Evolutionary conservation across 2,329 filamentous ascomycete genomes (phyloP).

Genomic region (Bipolaris zeicola): DNA sequence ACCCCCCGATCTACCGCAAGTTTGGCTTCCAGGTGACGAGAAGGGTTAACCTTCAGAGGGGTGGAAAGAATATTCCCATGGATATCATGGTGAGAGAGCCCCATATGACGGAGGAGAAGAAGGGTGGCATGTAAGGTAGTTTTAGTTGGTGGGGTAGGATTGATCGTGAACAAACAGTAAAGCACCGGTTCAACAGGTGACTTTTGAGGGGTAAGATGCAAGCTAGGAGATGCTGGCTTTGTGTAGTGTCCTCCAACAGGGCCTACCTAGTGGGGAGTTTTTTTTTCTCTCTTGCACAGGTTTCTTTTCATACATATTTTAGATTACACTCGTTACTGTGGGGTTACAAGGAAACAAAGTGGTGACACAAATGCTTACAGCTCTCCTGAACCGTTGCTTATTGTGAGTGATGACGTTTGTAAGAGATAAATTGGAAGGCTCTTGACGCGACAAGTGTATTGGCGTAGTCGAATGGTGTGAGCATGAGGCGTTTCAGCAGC

Average conservation of each 20-base stretch:
- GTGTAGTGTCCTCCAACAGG: conserved; percentile 32
- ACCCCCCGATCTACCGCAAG: conserved; percentile 74
- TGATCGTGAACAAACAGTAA: not conserved
- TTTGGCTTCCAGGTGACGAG: conserved; percentile 72
- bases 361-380: not conserved
- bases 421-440: not conserved
- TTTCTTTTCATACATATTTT: conserved; percentile 4
- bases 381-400: not conserved
- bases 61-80: conserved; percentile 64
- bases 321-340: conserved; percentile 1
- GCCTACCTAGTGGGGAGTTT: not conserved
- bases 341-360: not conserved
- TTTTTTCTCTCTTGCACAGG: not conserved
- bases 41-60: conserved; percentile 67
- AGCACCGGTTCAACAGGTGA: conserved; percentile 35
- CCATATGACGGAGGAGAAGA: conserved; percentile 22
- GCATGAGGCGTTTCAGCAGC: not conserved
- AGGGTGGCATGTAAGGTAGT: conserved; percentile 16
- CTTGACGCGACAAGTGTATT: not conserved
- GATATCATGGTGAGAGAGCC: conserved; percentile 86
- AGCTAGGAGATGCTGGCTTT: not conserved
- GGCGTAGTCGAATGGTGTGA: not conserved
- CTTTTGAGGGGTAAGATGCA: conserved; percentile 1
- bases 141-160: not conserved
- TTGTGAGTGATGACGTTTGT: not conserved